A percentile compares a stretch with the other conserved stretches of the same genome.
Conservation (phyloP, 371 early-diverging fungal genomes). For the Mortierella sp. region DNA sequence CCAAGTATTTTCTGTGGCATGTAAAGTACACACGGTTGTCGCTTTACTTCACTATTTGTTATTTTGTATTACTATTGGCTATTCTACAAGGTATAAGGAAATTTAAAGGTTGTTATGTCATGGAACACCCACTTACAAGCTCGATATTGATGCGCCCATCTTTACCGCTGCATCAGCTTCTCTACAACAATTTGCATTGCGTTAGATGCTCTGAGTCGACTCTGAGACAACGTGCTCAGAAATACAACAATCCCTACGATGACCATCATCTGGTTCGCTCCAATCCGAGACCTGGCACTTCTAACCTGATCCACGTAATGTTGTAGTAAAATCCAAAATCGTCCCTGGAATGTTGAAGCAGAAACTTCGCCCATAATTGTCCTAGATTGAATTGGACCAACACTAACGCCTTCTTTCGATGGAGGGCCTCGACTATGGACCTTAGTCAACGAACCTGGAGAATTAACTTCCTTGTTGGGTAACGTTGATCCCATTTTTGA, state of each 20-base stretch:
- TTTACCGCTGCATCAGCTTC: slow-evolving; percentile 51
- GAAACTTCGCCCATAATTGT: neutral
- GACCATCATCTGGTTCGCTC: slow-evolving; percentile 36
- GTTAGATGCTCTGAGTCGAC: slow-evolving; percentile 22
- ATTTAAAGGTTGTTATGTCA: neutral
- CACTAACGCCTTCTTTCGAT: too few species aligned
- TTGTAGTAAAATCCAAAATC: slow-evolving; percentile 28
- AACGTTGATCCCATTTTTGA: too few species aligned
- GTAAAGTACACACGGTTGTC: too few species aligned
- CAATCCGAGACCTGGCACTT: slow-evolving; percentile 20
- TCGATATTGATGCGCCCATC: slow-evolving; percentile 49
- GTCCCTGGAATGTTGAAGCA: slow-evolving; percentile 16
- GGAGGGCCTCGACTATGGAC: too few species aligned
- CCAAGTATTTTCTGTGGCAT: too few species aligned
- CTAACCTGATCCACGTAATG: slow-evolving; percentile 30
- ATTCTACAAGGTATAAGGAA: too few species aligned
- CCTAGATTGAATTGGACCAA: neutral
- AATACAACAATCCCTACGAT: slow-evolving; percentile 41
- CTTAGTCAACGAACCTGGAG: too few species aligned
- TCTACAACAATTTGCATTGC: slow-evolving; percentile 15
- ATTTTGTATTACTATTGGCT: too few species aligned
- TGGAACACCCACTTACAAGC: slow-evolving; percentile 6
- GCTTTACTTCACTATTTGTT: too few species aligned
- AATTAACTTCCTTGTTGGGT: too few species aligned
- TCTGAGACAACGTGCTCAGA: slow-evolving; percentile 26